Percentiles rank a stretch among this genome's conserved stretches.
Conservation (phyloP, 441 rosid species). For the Populus hybrid region DNA sequence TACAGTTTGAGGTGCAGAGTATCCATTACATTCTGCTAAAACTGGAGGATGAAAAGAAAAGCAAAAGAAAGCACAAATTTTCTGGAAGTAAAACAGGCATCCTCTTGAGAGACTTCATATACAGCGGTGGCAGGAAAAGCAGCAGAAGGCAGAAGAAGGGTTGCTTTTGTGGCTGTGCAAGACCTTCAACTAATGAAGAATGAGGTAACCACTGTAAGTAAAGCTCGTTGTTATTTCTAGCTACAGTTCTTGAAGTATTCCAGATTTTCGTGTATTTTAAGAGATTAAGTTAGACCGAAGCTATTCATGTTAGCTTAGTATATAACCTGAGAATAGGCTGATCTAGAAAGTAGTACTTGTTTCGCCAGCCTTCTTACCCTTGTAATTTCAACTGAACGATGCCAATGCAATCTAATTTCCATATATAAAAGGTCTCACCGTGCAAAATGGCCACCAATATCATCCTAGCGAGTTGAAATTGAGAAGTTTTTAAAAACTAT, state of each 20-base stretch:
- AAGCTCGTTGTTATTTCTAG: constrained; percentile 7
- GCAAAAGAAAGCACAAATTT: constrained; percentile 42
- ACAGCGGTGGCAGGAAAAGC: constrained; percentile 49
- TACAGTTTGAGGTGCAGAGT: constrained; percentile 77
- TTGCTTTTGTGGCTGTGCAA: constrained; percentile 72
- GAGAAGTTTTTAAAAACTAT: background rate
- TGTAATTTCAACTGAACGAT: constrained; percentile 6
- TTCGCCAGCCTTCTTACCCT: constrained; percentile 6
- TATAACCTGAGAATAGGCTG: constrained; percentile 16
- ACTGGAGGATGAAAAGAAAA: constrained; percentile 69
- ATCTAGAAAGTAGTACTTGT: constrained; percentile 22
- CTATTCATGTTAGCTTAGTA: constrained; percentile 11
- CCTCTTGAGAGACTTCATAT: constrained; percentile 66
- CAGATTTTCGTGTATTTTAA: constrained; percentile 7
- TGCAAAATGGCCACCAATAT: background rate
- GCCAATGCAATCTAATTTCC: background rate
- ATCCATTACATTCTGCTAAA: constrained; percentile 55
- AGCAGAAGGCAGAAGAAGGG: constrained; percentile 49
- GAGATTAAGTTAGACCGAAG: constrained; percentile 23
- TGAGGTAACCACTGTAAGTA: constrained; percentile 15
- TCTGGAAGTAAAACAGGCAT: constrained; percentile 55
- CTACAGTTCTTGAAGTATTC: constrained; percentile 1
- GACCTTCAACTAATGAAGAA: constrained; percentile 38
- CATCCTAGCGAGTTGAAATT: background rate
- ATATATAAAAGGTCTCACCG: background rate